Evolutionary conservation across 2,329 filamentous ascomycete species (phyloP), one percentile per base, ranked within the genome.

Genomic region (Canariomyces notabilis): DNA sequence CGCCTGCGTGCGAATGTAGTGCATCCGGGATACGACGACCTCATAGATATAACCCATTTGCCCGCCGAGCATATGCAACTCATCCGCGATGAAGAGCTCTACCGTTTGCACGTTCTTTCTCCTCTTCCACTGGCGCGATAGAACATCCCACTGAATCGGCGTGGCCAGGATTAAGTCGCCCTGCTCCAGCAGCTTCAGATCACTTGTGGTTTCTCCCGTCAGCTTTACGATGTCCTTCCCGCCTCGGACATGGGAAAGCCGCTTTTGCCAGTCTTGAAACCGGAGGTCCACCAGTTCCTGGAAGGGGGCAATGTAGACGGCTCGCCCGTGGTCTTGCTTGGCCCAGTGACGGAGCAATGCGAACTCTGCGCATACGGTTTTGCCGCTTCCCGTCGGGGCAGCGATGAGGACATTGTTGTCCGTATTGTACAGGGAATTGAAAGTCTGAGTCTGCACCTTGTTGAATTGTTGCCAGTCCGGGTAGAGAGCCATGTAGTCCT

Each of bases 291-390:
- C 81, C 31, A 96, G 78, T 65, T 96, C 90, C 61, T 97, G 91
- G 72, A 91, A 94, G 0, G 93, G 94, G 19, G 91, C 89, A 58
- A 98, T 80, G 61, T 98, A 98, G 18, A 98, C 87, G 18, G 90
- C 89, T 49, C 89, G 85, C 1, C 88, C 87, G 45, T 79, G 73
- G 22, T 83, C 77, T 33, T 72, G 69, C 57, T 83, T 82, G 2
- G 82, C 76, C 90, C 93, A 98, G 65, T 95, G 88, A 44, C 85
- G 84, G 20, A 98, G 72, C 40, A 98, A 73, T 6, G 93, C 86
- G 67, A 98, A 93, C 64, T 98, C 93, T 2, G 93, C 93, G 62
- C 93, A 97, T 2, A 96, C 83, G 1, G 93, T 97, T 76, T 98
- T 98, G 49, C 93, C 93, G 62, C 89, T 95, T 35, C 93, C 91